Evolutionary conservation across 2,329 filamentous ascomycete species (phyloP).

Genomic region (Pseudogymnoascus sp.): DNA sequence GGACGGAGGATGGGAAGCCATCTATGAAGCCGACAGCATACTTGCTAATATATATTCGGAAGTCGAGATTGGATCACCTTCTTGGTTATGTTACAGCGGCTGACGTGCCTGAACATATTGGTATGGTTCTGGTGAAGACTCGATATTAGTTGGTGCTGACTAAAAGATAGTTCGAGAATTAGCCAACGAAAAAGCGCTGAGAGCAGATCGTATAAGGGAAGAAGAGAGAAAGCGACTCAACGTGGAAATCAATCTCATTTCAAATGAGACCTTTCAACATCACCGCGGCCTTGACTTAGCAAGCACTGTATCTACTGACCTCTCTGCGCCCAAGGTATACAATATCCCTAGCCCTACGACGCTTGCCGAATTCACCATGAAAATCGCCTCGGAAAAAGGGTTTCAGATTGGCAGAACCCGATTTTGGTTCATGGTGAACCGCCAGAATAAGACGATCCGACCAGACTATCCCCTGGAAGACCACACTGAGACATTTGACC

Average conservation of each 20-base stretch:
- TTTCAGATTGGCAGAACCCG: constrained; percentile 64
- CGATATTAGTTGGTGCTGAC: constrained; percentile 21
- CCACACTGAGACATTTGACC: constrained; percentile 66
- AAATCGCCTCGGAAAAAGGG: constrained; percentile 62
- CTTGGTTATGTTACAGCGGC: constrained; percentile 65
- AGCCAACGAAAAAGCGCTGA: constrained; percentile 38
- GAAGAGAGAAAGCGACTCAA: constrained; percentile 91
- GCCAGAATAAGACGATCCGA: constrained; percentile 94
- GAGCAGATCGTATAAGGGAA: constrained; percentile 60
- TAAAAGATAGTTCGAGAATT: constrained; percentile 68
- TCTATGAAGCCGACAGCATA: constrained; percentile 66
- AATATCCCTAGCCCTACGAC: constrained; percentile 65
- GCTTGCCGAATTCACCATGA: constrained; percentile 64
- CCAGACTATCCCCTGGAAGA: constrained; percentile 84
- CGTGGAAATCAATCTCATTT: constrained; percentile 74
- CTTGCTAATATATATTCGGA: constrained; percentile 96
- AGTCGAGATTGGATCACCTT: constrained; percentile 75
- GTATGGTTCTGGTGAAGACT: constrained; percentile 25
- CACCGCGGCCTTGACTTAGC: constrained; percentile 82
- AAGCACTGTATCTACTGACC: constrained; percentile 54
- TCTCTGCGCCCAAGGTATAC: constrained; percentile 63
- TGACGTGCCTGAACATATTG: constrained; percentile 75
- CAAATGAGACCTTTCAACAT: constrained; percentile 69
- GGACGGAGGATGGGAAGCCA: constrained; percentile 63
- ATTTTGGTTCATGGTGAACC: constrained; percentile 98